Conservation (phyloP, 345 rosid genomes). For the Arabidopsis arenosa region DNA sequence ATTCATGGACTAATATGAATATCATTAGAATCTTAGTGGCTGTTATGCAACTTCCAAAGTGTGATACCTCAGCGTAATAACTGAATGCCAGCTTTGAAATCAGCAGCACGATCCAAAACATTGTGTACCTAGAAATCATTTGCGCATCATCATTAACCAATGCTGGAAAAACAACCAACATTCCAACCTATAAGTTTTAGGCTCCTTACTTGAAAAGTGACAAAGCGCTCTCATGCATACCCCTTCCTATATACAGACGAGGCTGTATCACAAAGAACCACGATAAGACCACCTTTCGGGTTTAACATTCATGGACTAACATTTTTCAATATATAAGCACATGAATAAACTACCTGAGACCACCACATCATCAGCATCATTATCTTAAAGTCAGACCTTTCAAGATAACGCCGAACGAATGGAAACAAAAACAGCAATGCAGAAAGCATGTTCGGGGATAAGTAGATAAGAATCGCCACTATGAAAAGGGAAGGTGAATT, state of each 20-base stretch:
- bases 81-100: conserved; percentile 63
- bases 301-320: conserved; percentile 16
- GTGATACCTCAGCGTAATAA: conserved; percentile 62
- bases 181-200: conserved; percentile 12
- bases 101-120: conserved; percentile 64
- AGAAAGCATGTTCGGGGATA: conserved; percentile 62
- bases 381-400: conserved; percentile 54
- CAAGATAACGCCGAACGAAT: conserved; percentile 56
- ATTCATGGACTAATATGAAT: conserved; percentile 15
- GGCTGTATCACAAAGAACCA: conserved; percentile 51
- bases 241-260: conserved; percentile 64
- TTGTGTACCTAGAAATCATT: conserved; percentile 55
- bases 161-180: conserved; percentile 5
- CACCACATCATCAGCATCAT: conserved; percentile 66
- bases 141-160: conserved; percentile 16
- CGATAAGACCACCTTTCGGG: conserved; percentile 16
- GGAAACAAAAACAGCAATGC: conserved; percentile 58
- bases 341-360: conserved; percentile 59
- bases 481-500: conserved; percentile 57
- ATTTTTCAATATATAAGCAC: conserved; percentile 15
- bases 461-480: conserved; percentile 53
- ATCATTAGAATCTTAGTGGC: conserved; percentile 13
- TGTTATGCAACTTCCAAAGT: conserved; percentile 34
- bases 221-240: conserved; percentile 62
- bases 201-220: conserved; percentile 59